These are phyloP conservation scores for Sphaerulina populicola DNA, from an alignment of 2,329 filamentous ascomycete species.

Conservation along the genomic window DNA sequence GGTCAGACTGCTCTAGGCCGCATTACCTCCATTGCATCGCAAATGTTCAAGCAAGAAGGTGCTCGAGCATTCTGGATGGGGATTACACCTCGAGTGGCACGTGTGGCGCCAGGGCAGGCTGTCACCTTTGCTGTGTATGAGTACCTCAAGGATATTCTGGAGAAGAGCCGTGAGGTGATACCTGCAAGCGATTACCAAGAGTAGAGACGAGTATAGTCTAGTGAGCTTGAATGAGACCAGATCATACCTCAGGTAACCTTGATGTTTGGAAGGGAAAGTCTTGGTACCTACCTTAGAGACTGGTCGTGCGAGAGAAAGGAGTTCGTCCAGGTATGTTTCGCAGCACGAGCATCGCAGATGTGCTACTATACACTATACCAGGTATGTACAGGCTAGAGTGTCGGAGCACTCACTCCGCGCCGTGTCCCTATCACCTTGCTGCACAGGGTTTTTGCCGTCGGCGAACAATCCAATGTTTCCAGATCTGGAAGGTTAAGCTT, in stretches of 20 bases:
- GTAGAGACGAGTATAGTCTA: conserved; percentile 26
- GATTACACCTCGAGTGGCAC: conserved; percentile 94
- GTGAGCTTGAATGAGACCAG: neutral
- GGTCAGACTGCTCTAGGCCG: conserved; percentile 69
- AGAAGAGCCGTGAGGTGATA: conserved; percentile 41
- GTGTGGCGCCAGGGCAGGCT: conserved; percentile 89
- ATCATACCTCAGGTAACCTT: neutral
- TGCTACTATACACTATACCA: neutral
- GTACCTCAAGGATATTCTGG: conserved; percentile 43
- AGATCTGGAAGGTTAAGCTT: neutral
- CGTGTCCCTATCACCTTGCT: neutral
- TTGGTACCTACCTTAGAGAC: too few species aligned
- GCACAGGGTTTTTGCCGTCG: neutral
- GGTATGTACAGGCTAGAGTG: neutral
- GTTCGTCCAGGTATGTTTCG: neutral
- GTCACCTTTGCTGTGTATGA: conserved; percentile 58
- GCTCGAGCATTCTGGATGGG: conserved; percentile 96
- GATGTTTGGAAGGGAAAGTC: neutral
- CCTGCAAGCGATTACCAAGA: conserved; percentile 45
- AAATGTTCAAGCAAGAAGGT: conserved; percentile 71
- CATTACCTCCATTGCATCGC: conserved; percentile 64
- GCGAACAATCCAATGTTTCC: neutral
- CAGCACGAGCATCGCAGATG: neutral
- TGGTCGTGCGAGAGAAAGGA: neutral
- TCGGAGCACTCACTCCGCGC: neutral